Percentiles rank a stretch among this genome's conserved stretches.
Conservation (phyloP, 352 stramenopile genomes). For the Globisporangium spinosum region DNA sequence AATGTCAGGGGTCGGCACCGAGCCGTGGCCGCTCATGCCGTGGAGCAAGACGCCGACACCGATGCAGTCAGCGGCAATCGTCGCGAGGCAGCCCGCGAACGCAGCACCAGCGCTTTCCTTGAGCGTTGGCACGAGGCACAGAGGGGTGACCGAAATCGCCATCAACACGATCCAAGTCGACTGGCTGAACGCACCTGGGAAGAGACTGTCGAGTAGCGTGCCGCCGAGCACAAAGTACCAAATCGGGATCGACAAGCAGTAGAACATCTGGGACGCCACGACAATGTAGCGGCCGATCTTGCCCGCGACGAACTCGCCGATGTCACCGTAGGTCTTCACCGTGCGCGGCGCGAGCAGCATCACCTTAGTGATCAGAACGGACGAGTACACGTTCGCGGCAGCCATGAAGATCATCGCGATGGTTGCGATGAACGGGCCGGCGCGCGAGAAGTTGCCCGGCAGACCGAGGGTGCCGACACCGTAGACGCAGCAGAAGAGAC, state of each 20-base stretch:
- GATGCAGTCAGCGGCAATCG: conserved; percentile 27
- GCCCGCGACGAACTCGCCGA: conserved; percentile 24
- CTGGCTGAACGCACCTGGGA: conserved; percentile 20
- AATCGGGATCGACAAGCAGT: conserved; percentile 25
- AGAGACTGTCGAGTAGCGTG: conserved; percentile 21
- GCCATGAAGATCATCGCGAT: background rate
- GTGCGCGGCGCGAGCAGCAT: conserved; percentile 19
- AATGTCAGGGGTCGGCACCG: conserved; percentile 18
- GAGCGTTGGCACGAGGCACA: conserved; percentile 23
- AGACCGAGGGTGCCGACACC: conserved; percentile 70
- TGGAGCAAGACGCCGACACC: conserved; percentile 20
- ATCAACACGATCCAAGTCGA: conserved; percentile 47
- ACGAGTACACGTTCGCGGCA: conserved; percentile 18
- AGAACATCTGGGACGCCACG: conserved; percentile 31
- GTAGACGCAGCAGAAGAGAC: conserved; percentile 28
- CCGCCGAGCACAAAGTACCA: conserved; percentile 40
- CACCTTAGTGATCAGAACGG: conserved; percentile 20
- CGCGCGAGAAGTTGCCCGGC: conserved; percentile 62
- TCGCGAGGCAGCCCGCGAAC: conserved; percentile 23
- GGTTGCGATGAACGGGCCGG: conserved; percentile 42
- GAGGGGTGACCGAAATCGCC: conserved; percentile 6
- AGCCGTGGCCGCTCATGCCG: conserved; percentile 23
- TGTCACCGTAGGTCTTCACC: conserved; percentile 26
- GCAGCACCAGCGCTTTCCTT: conserved; percentile 22
- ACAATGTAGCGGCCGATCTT: conserved; percentile 22